Percentiles rank a stretch among this genome's conserved stretches.
Conservation (phyloP, 345 rosid species). For the Hirschfeldia incana region DNA sequence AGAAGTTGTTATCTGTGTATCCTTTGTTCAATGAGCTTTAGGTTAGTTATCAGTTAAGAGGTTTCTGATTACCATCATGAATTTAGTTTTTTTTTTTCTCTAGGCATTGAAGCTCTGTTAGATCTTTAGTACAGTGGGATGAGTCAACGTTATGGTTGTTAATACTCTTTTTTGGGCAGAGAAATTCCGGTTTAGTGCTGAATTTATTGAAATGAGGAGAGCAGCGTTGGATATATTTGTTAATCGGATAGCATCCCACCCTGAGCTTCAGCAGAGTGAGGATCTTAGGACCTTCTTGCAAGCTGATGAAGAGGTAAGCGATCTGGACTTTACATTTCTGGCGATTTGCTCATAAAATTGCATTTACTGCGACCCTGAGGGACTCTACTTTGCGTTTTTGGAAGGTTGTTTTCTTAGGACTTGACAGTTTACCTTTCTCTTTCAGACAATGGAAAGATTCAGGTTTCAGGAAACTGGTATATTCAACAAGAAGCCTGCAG, state of each 20-base stretch:
- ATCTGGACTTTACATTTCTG: slow-evolving; percentile 13
- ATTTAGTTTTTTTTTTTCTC: not conserved
- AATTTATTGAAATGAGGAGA: slow-evolving; percentile 95
- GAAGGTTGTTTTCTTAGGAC: not conserved
- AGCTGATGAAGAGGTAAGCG: slow-evolving; percentile 92
- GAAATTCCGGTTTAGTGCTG: slow-evolving; percentile 95
- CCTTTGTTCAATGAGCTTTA: not conserved
- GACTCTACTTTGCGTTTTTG: not conserved
- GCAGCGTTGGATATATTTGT: slow-evolving; percentile 85
- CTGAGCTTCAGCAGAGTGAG: slow-evolving; percentile 86
- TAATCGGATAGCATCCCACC: slow-evolving; percentile 84
- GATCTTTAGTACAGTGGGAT: not conserved
- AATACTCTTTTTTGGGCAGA: slow-evolving; percentile 52
- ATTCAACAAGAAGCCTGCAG: slow-evolving; percentile 86
- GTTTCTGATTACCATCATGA: not conserved
- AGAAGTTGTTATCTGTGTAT: not conserved
- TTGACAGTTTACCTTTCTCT: slow-evolving; percentile 26
- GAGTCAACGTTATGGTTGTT: not conserved
- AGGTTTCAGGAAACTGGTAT: slow-evolving; percentile 80
- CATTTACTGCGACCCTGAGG: not conserved
- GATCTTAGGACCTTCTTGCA: slow-evolving; percentile 93
- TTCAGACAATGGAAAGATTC: slow-evolving; percentile 95
- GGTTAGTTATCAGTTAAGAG: not conserved
- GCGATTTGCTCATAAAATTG: not conserved
- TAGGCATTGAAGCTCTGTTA: not conserved